Base-by-base conservation (phyloP, 805 yeast genomes). In the Saccharomycopsis fibuligera region DNA sequence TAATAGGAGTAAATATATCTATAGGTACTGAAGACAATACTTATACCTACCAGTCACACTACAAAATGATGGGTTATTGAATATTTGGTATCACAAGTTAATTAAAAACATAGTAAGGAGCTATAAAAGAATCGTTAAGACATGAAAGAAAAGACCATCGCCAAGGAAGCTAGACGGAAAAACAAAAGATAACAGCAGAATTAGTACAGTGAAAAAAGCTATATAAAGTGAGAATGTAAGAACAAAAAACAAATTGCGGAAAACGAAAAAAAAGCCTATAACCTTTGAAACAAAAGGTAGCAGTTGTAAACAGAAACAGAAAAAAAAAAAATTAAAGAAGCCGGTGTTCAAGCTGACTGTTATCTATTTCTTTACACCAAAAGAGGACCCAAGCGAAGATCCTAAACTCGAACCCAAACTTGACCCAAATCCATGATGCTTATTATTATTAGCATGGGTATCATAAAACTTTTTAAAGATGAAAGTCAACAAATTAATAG, bases 381-480 rank as follows among this genome's bases (percentile, higher is more conserved):
- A 29, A 12, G 31, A 29, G 8, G 31, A 8, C 8, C 31, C 31
- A 29, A 29, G 12, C 31, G 31, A 29, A 29, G 31, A 27, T 27
- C 8, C 12, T 12, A 8, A 27, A 27, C 12, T 27, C 31, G 8
- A 8, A 8, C 31, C 12, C 31, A 27, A 27, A 8, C 8, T 8
- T 8, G 12, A 27, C 31, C 31, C 31, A 27, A 27, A 27, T 27
- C 31, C 31, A 8, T 27, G 8, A 27, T 27, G 8, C 12, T 12
- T 12, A 27, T 27, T 27, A 27, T 27, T 27, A 23, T 25, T 6
- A 19, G 33, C 31, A n/a, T 46, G 49, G 17, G 43, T 27, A 40
- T 83, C 84, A 58, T 84, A 86, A 62, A 89, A 89, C 63, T 84
- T 83, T 55, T 74, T 74, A 63, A 88, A 82, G 21, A 90, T 76